Base-by-base conservation (phyloP, 164 flowering plant genomes). In the Sextonia rubra region DNA sequence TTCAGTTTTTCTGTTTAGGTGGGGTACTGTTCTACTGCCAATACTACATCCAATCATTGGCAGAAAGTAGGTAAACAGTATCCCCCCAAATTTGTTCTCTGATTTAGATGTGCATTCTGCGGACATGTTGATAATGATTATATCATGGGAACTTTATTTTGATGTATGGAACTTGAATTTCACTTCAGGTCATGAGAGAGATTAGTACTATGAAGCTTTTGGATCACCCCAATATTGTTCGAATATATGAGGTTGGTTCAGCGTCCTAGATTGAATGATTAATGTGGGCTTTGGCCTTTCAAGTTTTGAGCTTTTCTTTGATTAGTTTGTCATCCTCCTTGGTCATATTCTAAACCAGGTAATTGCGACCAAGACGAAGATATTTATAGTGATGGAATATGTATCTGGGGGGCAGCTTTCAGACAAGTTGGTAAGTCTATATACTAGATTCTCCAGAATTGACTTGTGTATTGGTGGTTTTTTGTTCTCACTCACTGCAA, bases 191-290 rank as follows among this genome's bases (percentile, higher is more conserved):
- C 11, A 79, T 81, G 62, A 82, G 91, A 76, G 97, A 91, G 80
- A 91, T 91, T 60, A 83, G 83, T 70, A 85, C 88, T 47, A 89
- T 91, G 97, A 91, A 83, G 78, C 90, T 89, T 65, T 78, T 91
- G 66, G 80, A 85, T 70, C 97, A 91, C 64, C 94, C 94, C 22
- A 88, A 88, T 78, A 90, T 91, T 60, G 90, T 90, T 2, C 75
- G 81, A 24, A 89, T 89, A 73, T 82, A 86, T 29, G 97, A 91
- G 92, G 93, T 87, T 71, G 12, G 70, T 48, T 56, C 30, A 24
- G 14, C 2, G 30, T 47, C 67, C 7, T 14, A 3, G 25, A 37
- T 60, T 52, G n/a, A 52, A 20, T 15, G n/a, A 52, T 22, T 56
- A 3, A 0, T 2, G 1, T 8, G n/a, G 44, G 18, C 17, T 17